Conservation (phyloP, 352 stramenopile species). For the Phytophthora hybrid region DNA sequence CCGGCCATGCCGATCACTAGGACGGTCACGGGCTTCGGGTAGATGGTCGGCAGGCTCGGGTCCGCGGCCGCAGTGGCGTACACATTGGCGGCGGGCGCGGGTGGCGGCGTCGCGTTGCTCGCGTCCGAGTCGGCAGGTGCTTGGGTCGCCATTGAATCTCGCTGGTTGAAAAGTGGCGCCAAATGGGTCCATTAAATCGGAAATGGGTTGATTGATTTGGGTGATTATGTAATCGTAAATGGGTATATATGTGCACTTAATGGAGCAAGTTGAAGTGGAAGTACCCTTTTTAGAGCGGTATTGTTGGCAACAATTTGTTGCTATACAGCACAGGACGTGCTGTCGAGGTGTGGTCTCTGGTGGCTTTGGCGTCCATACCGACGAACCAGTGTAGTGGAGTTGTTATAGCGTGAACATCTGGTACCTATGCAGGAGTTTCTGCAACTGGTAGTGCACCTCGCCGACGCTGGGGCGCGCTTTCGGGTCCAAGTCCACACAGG, state of each 20-base stretch:
- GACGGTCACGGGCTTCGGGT: slow-evolving; percentile 77
- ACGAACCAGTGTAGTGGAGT: neutral
- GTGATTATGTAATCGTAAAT: slow-evolving; percentile 3
- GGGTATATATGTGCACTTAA: neutral
- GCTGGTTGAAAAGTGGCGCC: slow-evolving; percentile 10
- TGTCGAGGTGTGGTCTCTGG: slow-evolving; percentile 19
- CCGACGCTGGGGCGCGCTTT: slow-evolving; percentile 29
- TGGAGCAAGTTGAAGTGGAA: slow-evolving; percentile 24
- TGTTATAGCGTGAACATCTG: slow-evolving; percentile 44
- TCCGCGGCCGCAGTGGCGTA: slow-evolving; percentile 33
- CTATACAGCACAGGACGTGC: too few relatives aligned
- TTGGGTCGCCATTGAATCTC: slow-evolving; percentile 39
- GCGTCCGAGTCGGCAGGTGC: neutral
- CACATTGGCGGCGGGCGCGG: slow-evolving; percentile 14
- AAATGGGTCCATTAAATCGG: slow-evolving; percentile 14
- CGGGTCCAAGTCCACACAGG: slow-evolving; percentile 41
- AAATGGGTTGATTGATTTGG: neutral
- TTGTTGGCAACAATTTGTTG: neutral
- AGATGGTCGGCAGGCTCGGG: slow-evolving; percentile 55
- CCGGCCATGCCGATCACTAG: slow-evolving; percentile 97
- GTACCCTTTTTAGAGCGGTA: slow-evolving; percentile 1
- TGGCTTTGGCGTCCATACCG: neutral
- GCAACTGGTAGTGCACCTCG: slow-evolving; percentile 44
- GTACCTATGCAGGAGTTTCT: slow-evolving; percentile 41
- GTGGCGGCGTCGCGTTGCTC: slow-evolving; percentile 15